Evolutionary conservation across 176 grass and related monocot genomes (phyloP), one percentile per base, ranked within the genome.

Genomic region (Eragrostis nindensis): DNA sequence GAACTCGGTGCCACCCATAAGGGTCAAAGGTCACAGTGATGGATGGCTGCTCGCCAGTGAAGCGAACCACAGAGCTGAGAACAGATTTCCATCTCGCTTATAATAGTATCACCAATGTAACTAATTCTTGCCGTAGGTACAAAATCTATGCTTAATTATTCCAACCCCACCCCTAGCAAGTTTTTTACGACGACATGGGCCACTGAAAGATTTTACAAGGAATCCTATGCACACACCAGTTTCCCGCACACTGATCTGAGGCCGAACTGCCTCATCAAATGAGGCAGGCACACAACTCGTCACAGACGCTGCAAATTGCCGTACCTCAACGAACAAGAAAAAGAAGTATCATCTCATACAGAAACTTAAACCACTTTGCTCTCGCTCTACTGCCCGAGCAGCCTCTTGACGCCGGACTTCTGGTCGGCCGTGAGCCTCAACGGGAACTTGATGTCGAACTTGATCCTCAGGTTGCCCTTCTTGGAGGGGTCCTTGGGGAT

Each of bases 391-490:
- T 92, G 87, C 47, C 90, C 90, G 53, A 98, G 75, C 41, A 98
- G 77, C 83, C 92, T 81, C 86, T 91, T 95, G 41, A 98, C 90
- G 19, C 92, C 90, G 11, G 92, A 76, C 64, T 95, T 98, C 85
- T 98, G 95, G 45, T 98, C 92, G 8, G 90, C 26, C 8, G 87
- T 95, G 50, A 98, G 86, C 90, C 92, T 88, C 2, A 60, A 42
- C 4, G 92, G 92, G 71, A 99, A 98, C 83, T 91, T 93, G 69
- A 98, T 88, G 66, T 98, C 90, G 24, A 98, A 95, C 86, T 95
- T 99, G 78, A 99, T 87, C 86, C 92, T 62, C 24, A 95, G 91
- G 59, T 99, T 90, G n/a, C 92, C 96, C 63, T 84, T 99, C 83
- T 61, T 95, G 4, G 86, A 89, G 0, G 96, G 92, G 70, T 93